Evolutionary conservation across 257 asterid species (phyloP).

Genomic region (Eucommia ulmoides): DNA sequence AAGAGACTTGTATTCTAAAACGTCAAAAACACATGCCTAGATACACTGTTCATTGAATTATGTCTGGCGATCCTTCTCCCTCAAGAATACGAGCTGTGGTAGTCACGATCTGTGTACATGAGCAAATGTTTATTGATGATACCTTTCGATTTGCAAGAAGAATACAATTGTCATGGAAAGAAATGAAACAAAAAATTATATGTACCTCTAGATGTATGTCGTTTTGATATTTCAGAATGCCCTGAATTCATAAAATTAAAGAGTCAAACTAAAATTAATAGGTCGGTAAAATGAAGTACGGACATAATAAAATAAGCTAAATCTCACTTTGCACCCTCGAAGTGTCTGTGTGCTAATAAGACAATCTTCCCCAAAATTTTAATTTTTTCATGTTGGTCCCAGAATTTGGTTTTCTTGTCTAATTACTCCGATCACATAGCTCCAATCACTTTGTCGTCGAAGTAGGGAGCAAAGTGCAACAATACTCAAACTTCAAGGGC

Average conservation of each 20-base stretch:
- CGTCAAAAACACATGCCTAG: too few relatives aligned
- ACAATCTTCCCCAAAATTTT: too few relatives aligned
- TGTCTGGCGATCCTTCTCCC: slow-evolving; percentile 78
- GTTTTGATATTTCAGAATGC: slow-evolving; percentile 53
- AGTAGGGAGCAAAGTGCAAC: too few relatives aligned
- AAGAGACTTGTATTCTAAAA: too few relatives aligned
- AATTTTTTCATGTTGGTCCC: too few relatives aligned
- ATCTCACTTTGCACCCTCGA: too few relatives aligned
- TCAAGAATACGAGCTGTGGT: slow-evolving; percentile 46
- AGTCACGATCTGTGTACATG: slow-evolving; percentile 47
- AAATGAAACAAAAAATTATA: background rate
- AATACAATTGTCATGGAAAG: too few relatives aligned
- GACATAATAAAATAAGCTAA: background rate
- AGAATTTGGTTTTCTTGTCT: too few relatives aligned
- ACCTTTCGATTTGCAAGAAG: background rate
- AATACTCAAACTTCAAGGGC: too few relatives aligned
- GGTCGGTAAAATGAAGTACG: background rate
- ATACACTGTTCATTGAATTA: slow-evolving; percentile 36
- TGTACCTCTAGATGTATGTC: slow-evolving; percentile 69
- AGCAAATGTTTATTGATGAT: background rate
- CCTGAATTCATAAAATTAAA: slow-evolving; percentile 32
- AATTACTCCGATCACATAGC: too few relatives aligned
- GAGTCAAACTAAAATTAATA: slow-evolving; percentile 2
- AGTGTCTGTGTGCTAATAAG: too few relatives aligned
- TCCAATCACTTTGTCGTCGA: too few relatives aligned